Evolutionary conservation across 495 filamentous ascomycete species (phyloP), one percentile per base, ranked within the genome.

Genomic region (Acidiella bohemica): DNA sequence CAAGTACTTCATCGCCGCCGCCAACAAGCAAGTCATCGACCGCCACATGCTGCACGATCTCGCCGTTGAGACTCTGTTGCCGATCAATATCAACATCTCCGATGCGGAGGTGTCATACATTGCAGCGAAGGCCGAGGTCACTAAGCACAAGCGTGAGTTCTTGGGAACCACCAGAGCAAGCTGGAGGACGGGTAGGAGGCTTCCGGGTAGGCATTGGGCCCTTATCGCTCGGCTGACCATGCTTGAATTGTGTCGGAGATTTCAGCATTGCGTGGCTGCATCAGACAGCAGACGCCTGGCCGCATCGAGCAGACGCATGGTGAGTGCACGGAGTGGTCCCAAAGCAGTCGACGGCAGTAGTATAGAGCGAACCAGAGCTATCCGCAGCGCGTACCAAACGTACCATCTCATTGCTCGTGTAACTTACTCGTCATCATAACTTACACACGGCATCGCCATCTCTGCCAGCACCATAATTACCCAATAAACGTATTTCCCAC

Each of bases 21-120:
- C 59, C 27, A 45, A 47, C 19, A 55, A 50, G 29, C 57, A 60
- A 27, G 59, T 61, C 17, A 43, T 59, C 33, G 59, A 62, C 36
- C 56, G 59, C 5, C 53, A 60, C 41, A 43, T 62, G 7, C 38
- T 62, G 3, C 31, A 37, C 4, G 14, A 43, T 5, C 49, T 62
- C 4, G 32, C 42, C 10, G 16, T 20, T 0, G 46, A 40, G 10
- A 49, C 57, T 17, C 20, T 60, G 9, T 56, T 51, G 13, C 53
- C 59, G 10, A n/a, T 47, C 5, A 10, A 49, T 8, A 34, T 59
- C 24, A 41, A 42, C 20, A 14, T 62, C 18, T 44, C 50, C 5
- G 59, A 62, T 25, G 37, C 46, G 6, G 32, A 60, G 35, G 40
- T 62, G 24, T n/a, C 17, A 5, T 39, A 42, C 10, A 24, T 62